Conservation (phyloP, 1,284 basidiomycete genomes). For the Naganishia albida region DNA sequence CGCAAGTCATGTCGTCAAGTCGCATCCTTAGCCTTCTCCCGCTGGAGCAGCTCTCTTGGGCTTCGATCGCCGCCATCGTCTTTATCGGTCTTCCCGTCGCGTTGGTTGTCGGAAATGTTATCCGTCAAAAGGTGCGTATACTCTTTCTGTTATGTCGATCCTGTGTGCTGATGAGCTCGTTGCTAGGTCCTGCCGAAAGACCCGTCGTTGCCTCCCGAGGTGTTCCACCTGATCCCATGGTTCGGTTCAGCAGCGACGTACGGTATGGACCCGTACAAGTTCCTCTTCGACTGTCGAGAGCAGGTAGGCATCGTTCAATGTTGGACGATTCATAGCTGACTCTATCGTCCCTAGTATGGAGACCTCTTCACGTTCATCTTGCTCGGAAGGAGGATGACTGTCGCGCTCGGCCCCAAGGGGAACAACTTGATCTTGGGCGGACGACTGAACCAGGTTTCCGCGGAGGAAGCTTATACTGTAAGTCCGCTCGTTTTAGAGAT, state of each 20-base stretch:
- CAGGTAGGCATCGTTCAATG: constrained; percentile 64
- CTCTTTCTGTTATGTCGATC: background rate
- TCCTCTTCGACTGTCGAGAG: constrained; percentile 72
- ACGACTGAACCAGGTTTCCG: constrained; percentile 86
- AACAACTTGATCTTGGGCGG: constrained; percentile 95
- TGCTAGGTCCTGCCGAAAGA: constrained; percentile 60
- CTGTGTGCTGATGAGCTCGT: background rate
- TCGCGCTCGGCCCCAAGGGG: constrained; percentile 86
- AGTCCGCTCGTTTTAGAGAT: constrained; percentile 38
- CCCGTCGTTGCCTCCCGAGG: constrained; percentile 67
- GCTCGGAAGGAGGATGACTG: constrained; percentile 85
- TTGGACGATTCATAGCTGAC: constrained; percentile 13
- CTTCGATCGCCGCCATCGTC: constrained; percentile 12
- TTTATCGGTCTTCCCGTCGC: constrained; percentile 11
- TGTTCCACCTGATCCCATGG: constrained; percentile 76
- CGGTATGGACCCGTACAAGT: constrained; percentile 76
- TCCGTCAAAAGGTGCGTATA: constrained; percentile 24
- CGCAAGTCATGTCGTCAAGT: too few relatives aligned
- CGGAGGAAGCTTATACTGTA: constrained; percentile 95
- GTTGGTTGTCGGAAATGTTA: constrained; percentile 25
- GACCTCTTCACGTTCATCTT: constrained; percentile 92
- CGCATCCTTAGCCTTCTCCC: constrained; percentile 21
- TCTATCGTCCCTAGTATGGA: constrained; percentile 56
- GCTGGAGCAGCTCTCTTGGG: constrained; percentile 23
- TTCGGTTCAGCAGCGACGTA: constrained; percentile 75